Evolutionary conservation across 2,329 filamentous ascomycete genomes (phyloP), one percentile per base, ranked within the genome.

Genomic region (Helotiales sp.): DNA sequence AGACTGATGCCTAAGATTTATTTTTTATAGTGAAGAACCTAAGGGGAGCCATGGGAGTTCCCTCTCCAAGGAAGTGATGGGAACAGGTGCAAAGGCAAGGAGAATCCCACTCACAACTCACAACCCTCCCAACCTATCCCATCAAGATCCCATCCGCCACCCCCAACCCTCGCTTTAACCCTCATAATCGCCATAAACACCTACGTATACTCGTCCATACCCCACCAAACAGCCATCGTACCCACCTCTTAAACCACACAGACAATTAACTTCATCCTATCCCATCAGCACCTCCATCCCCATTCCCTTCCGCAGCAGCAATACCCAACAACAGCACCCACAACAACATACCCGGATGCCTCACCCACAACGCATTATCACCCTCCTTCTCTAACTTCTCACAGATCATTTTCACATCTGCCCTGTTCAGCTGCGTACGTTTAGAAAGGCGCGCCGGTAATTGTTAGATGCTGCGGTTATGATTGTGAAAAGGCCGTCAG

Each of bases 211-310:
- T 63, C 61, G 20, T 54, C 22, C 24, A 20, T 24, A 1, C 34
- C 61, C 61, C 47, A 55, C 49, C 49, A 55, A n/a, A 43, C 49
- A 6, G 49, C 61, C 32, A 34, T 54, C 24, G 61, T 63, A 6
- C 49, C 61, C 17, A 55, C 49, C 28, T 34, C 30, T 11, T 11
- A 34, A 5, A 34, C 30, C 30, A 34, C 30, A 34, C 30, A 5
- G 6, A 34, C 30, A 34, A 5, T 6, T 34, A 34, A 34, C 30
- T 11, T 6, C 30, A 5, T 34, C 30, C 30, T 6, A 34, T 11
- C 11, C 30, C 30, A 34, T 11, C 30, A 6, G 6, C 30, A 34
- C 5, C 30, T 11, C 30, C 30, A 34, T 11, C 40, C 2, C 40
- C 40, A 20, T n/a, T n/a, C 2, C 17, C 40, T 5, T 24, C 34